These are phyloP conservation scores for Lipomyces sp. DNA, from an alignment of 805 yeast genomes.

Conservation along the genomic window DNA sequence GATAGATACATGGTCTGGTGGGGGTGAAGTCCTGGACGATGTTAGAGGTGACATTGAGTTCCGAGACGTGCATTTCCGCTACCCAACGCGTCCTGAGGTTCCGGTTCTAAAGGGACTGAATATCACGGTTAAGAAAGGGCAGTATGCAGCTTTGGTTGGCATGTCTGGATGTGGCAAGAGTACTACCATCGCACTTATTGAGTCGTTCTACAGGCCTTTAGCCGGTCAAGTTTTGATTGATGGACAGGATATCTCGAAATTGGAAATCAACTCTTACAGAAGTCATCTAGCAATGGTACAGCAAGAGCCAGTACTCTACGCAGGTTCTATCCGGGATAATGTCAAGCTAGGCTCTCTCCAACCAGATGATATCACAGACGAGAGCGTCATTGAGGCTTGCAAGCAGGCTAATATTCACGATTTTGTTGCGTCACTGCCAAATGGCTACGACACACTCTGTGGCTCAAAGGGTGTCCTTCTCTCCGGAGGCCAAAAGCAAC, in stretches of 20 bases:
- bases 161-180: slow-evolving; percentile 65
- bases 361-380: slow-evolving; percentile 45
- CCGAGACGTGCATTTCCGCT: slow-evolving; percentile 44
- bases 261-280: slow-evolving; percentile 58
- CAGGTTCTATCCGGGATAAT: slow-evolving; percentile 78
- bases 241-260: slow-evolving; percentile 54
- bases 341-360: slow-evolving; percentile 52
- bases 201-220: slow-evolving; percentile 58
- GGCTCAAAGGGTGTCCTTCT: slow-evolving; percentile 58
- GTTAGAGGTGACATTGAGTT: slow-evolving; percentile 63
- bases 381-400: slow-evolving; percentile 51
- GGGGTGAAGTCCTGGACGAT: slow-evolving; percentile 35
- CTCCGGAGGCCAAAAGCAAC: slow-evolving; percentile 70
- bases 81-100: slow-evolving; percentile 43
- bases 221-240: slow-evolving; percentile 58
- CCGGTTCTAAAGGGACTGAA: slow-evolving; percentile 40
- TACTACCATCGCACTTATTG: slow-evolving; percentile 56
- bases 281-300: slow-evolving; percentile 63
- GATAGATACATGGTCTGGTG: slow-evolving; percentile 44
- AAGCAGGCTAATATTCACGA: slow-evolving; percentile 57
- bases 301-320: slow-evolving; percentile 66
- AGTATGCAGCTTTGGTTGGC: slow-evolving; percentile 87
- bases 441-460: slow-evolving; percentile 56
- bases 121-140: slow-evolving; percentile 65
- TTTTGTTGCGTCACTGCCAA: slow-evolving; percentile 58